Evolutionary conservation across 495 filamentous ascomycete species (phyloP), one percentile per base, ranked within the genome.

Genomic region (Aspergillus leporis): DNA sequence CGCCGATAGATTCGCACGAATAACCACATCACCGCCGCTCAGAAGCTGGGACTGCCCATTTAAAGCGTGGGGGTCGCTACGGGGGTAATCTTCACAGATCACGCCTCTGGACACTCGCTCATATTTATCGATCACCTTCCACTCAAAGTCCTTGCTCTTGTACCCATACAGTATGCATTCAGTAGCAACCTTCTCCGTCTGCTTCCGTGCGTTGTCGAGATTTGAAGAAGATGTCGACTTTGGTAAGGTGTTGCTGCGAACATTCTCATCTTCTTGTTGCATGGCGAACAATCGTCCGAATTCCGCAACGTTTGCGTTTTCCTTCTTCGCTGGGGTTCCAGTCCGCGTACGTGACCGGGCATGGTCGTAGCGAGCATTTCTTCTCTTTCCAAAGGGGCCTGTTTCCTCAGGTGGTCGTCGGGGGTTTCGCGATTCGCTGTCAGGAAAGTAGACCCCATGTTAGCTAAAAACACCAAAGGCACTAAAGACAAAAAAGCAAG

Each of bases 11-110:
- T 83, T 77, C 45, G 79, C 70, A 22, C 83, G 81, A 38, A 85
- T 79, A 1, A 86, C 83, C 32, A 87, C 79, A 70, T 90, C 85
- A 62, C 88, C 85, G 46, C 74, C 77, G 66, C 74, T 78, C 22
- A 79, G 63, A 81, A 85, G 61, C 83, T 87, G 57, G 74, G 82
- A 64, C 79, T 84, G 76, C 74, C 87, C 61, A 74, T 72, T 58
- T 70, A 78, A 61, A 67, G 68, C 68, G 70, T 73, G 86, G 21
- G 76, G 78, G 55, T 80, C 78, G 56, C 56, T 83, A 57, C 92
- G 85, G 5, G 90, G 83, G 71, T 96, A 97, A 70, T 96, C 91
- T 74, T 97, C 92, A 70, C 90, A 93, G 67, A 97, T 92, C 56
- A 85, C 74, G 38, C 92, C 92, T 49, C 74, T 69, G 9, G 80